Evolutionary conservation across 805 yeast genomes (phyloP), one percentile per base, ranked within the genome.

Genomic region (Candida sithepensis): DNA sequence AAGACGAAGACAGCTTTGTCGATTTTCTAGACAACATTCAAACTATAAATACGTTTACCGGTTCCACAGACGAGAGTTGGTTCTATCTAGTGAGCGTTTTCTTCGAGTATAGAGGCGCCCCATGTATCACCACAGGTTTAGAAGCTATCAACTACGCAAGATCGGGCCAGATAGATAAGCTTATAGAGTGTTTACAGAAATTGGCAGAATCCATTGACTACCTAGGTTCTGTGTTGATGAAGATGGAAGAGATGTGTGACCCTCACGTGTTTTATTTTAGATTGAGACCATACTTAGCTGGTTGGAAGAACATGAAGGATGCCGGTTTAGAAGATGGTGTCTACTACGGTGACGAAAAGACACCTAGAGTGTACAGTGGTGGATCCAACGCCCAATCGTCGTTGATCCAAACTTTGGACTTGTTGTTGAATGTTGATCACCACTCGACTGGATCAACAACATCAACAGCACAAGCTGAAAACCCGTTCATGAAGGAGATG

Each of bases 381-480:
- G 98, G 98, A 1, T 87, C 96, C 3, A 91, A 91, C 63, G 97
- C 96, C 0, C 98, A 91, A 67, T 82, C 91, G 41, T 88, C 97
- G 2, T 72, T 91, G 58, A 86, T 92, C 52, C 97, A 91, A 67
- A 84, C 89, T 22, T 71, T 91, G 51, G 98, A 91, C 62, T 77
- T 88, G 22, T 65, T 89, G 16, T 72, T 91, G 37, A 81, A 81
- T 42, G 85, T 91, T 14, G 82, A 82, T 49, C 98, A 91, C 65
- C 77, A 74, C 52, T 83, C 96, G 4, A 82, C 92, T 1, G 96
- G 96, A 3, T 74, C 75, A 66, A 39, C 49, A 6, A 44, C 41
- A 26, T 42, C 48, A 10, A 47, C 45, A 16, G 42, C 36, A 5
- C 14, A 10, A 28, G n/a, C 20, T 49, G 58, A 66, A 46, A 71